Evolutionary conservation across 1,284 basidiomycete species (phyloP), one percentile per base, ranked within the genome.

Genomic region (Fomitopsis pinicola): DNA sequence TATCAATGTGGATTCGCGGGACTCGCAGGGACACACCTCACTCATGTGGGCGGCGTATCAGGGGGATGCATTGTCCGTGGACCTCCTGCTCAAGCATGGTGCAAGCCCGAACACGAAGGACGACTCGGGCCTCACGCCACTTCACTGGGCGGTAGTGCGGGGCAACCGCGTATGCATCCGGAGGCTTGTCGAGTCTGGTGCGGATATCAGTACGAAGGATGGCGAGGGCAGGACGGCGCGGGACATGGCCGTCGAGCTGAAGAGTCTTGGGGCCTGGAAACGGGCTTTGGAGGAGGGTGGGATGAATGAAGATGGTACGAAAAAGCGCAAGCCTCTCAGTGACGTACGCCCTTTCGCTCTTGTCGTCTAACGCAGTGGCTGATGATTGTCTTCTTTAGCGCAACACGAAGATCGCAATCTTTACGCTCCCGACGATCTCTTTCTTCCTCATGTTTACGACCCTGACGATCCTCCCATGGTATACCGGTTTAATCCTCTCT

Each of bases 11-110:
- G 95, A 97, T 72, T 89, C 90, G 48, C 83, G 88, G 48, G 97
- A 99, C 74, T 80, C 87, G 1, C 92, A 95, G 70, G 97, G 97
- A 0, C 97, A 99, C 71, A 98, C 97, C 0, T 84, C 94, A 0
- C 82, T 99, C 58, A 98, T 98, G 94, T 99, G 97, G 97, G 97
- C 97, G 2, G 94, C 95, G 4, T 99, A 98, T 77, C 97, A 99
- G 73, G 97, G 97, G 50, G 97, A 99, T 70, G 95, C 94, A 1
- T 85, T 99, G 26, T 95, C 92, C 0, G 94, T 99, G 2, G 94
- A 98, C 64, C 77, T 99, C 38, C 77, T 99, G 19, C 82, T 99
- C 58, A 86, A 89, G 60, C 93, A 97, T 67, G 95, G 95, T 8
- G 94, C 96, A 2, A 90, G 86, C 59, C 81, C 90, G 1, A 85